Percentiles rank a stretch among this genome's conserved stretches.
Evolutionary conservation across 2,329 filamentous ascomycete genomes (phyloP).

Genomic region (Setomelanomma holmii): DNA sequence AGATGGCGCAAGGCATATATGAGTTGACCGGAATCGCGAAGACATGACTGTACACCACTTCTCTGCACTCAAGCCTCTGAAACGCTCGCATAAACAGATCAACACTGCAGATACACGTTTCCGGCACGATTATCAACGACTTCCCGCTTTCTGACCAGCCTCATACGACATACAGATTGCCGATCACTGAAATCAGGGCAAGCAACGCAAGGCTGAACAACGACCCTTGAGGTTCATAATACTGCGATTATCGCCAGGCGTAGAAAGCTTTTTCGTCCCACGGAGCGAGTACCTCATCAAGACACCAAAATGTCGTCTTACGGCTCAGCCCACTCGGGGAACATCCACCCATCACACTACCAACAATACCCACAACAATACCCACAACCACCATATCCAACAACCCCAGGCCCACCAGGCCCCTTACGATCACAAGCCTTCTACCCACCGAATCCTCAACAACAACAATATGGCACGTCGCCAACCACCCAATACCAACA

Average conservation of each 20-base stretch:
- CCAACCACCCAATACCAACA: slow-evolving; percentile 1
- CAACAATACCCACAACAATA: slow-evolving; percentile 7
- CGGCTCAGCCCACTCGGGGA: slow-evolving; percentile 24
- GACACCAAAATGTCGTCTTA: slow-evolving; percentile 30
- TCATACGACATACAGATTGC: slow-evolving; percentile 18
- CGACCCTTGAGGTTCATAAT: not conserved
- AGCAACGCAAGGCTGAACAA: not conserved
- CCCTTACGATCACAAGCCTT: slow-evolving; percentile 5
- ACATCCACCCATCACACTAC: slow-evolving; percentile 18
- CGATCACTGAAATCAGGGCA: slow-evolving; percentile 15
- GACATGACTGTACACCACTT: not conserved
- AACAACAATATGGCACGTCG: slow-evolving; percentile 9
- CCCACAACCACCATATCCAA: slow-evolving; percentile 13
- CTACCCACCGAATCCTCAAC: slow-evolving; percentile 15
- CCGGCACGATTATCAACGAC: not conserved
- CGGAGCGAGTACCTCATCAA: not conserved
- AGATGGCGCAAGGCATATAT: slow-evolving; percentile 10
- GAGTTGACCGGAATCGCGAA: not conserved
- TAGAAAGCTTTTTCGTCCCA: not conserved
- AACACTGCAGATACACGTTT: not conserved
- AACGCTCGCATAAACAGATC: slow-evolving; percentile 1
- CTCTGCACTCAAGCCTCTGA: not conserved
- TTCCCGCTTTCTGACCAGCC: slow-evolving; percentile 2
- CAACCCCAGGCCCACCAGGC: slow-evolving; percentile 7
- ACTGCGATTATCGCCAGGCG: not conserved